Conservation (phyloP, 768 basidiomycete genomes). For the Leccinum barrowsii region DNA sequence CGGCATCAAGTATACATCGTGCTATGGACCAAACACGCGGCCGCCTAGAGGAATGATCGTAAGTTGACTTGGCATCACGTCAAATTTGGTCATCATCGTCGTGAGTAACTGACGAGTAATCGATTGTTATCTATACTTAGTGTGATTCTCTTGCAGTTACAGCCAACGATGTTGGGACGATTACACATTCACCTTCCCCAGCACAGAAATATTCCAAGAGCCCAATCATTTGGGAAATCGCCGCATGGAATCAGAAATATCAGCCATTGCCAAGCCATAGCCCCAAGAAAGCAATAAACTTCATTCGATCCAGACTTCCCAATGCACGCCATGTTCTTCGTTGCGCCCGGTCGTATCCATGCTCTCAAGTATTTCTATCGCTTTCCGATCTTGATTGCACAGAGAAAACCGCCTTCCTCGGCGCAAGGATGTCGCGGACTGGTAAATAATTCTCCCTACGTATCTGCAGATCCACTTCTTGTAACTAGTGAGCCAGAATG, state of each 20-base stretch:
- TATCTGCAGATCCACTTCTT: background rate
- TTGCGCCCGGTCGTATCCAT: background rate
- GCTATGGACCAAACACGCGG: conserved; percentile 57
- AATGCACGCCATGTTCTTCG: background rate
- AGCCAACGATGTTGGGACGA: conserved; percentile 7
- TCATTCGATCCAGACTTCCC: background rate
- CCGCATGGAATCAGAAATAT: background rate
- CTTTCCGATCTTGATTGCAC: background rate
- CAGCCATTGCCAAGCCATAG: background rate
- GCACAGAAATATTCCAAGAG: background rate
- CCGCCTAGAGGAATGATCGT: conserved; percentile 24
- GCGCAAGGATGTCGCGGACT: background rate
- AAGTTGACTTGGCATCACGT: background rate
- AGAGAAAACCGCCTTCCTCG: background rate
- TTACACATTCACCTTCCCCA: background rate
- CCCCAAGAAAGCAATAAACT: background rate
- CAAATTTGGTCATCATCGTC: background rate
- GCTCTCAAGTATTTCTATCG: background rate
- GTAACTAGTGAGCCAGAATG: background rate
- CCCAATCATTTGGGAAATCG: background rate
- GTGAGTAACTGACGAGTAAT: conserved; percentile 12
- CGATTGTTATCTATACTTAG: conserved; percentile 13
- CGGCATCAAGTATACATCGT: conserved; percentile 52
- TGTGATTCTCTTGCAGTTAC: background rate
- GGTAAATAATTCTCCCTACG: background rate